Percentiles rank a stretch among this genome's conserved stretches.
Conservation (phyloP, 2,329 filamentous ascomycete genomes). For the Verticillium isaacii region DNA sequence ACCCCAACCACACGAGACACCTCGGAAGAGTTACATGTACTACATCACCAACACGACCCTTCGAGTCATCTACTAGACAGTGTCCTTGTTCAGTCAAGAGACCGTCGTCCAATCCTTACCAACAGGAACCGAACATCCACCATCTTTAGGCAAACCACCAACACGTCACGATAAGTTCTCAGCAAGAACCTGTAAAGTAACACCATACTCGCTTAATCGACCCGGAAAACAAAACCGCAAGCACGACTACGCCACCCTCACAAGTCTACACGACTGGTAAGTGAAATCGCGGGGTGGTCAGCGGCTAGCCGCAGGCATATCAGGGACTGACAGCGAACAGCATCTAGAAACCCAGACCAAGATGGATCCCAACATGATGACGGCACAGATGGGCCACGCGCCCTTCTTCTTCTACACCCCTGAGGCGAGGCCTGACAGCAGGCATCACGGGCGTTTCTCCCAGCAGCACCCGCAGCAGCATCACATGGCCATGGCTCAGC, state of each 20-base stretch:
- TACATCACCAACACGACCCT: conserved; percentile 19
- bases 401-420: conserved; percentile 86
- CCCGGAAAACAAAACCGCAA: not conserved
- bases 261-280: conserved; percentile 1
- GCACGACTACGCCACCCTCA: conserved; percentile 13
- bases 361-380: conserved; percentile 63
- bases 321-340: not conserved
- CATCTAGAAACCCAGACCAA: not conserved
- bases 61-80: conserved; percentile 15
- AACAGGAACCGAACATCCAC: conserved; percentile 25
- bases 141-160: conserved; percentile 16
- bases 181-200: conserved; percentile 4
- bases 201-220: conserved; percentile 18
- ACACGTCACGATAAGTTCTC: not conserved
- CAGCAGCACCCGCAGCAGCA: conserved; percentile 51
- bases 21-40: conserved; percentile 5
- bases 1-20: conserved; percentile 1
- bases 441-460: conserved; percentile 70
- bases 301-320: not conserved
- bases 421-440: conserved; percentile 66
- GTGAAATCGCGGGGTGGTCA: not conserved
- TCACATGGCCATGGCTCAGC: conserved; percentile 28
- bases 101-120: conserved; percentile 42
- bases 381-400: conserved; percentile 61
- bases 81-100: conserved; percentile 18